Evolutionary conservation across 2,329 filamentous ascomycete genomes (phyloP).

Genomic region (Microcyclospora pomicola): DNA sequence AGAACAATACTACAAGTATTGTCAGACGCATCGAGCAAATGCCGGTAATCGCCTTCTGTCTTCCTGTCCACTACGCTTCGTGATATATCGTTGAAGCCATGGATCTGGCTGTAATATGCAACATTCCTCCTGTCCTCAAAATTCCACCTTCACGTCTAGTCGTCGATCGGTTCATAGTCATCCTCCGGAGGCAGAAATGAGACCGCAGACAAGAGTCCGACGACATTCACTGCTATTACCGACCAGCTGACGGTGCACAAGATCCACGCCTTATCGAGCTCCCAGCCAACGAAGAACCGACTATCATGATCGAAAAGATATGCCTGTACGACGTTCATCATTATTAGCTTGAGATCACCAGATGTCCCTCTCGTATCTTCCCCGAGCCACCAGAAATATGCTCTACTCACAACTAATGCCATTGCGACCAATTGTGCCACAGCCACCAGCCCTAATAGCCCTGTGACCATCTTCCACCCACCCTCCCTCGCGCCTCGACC

Average conservation of each 20-base stretch:
- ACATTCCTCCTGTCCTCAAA: too few relatives aligned
- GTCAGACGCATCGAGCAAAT: too few relatives aligned
- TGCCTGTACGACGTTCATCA: constrained; percentile 39
- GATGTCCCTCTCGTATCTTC: neutral
- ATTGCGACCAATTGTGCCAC: constrained; percentile 63
- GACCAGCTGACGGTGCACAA: constrained; percentile 50
- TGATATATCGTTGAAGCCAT: too few relatives aligned
- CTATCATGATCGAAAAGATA: constrained; percentile 74
- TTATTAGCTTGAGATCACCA: neutral
- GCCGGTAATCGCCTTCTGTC: too few relatives aligned
- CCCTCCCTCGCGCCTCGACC: constrained; percentile 66
- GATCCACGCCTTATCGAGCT: constrained; percentile 64
- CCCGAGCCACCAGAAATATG: too few relatives aligned
- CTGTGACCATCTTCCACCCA: constrained; percentile 65
- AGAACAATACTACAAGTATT: too few relatives aligned
- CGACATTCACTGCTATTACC: constrained; percentile 38
- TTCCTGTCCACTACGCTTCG: too few relatives aligned
- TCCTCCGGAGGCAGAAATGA: constrained; percentile 63
- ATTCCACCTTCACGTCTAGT: neutral
- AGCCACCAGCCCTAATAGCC: constrained; percentile 51
- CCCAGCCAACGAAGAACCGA: constrained; percentile 72
- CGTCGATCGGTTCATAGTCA: constrained; percentile 63
- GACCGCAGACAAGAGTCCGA: constrained; percentile 51
- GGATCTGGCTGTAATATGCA: too few relatives aligned
- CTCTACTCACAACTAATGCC: constrained; percentile 59